Conservation (phyloP, 169 alveolate genomes). For the Cryptosporidium felis region DNA sequence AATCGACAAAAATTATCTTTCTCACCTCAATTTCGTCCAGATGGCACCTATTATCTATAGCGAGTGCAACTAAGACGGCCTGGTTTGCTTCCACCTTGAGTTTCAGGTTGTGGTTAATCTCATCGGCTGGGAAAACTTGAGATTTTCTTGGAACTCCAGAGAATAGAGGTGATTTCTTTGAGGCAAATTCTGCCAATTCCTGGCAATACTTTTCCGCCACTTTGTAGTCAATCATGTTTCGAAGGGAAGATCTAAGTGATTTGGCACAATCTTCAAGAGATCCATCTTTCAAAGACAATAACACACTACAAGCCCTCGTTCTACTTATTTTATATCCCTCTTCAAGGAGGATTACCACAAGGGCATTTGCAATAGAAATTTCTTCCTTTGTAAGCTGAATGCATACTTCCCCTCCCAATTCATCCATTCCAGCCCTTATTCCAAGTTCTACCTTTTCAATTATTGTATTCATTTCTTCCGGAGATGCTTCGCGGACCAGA, state of each 20-base stretch:
- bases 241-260: slow-evolving; percentile 39
- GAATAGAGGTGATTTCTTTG: neutral
- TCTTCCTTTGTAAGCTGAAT: slow-evolving; percentile 14
- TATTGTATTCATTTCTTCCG: neutral
- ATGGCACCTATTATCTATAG: slow-evolving; percentile 44
- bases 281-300: slow-evolving; percentile 38
- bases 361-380: slow-evolving; percentile 37
- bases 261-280: slow-evolving; percentile 63
- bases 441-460: slow-evolving; percentile 12
- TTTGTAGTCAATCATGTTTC: neutral
- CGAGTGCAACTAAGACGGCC: slow-evolving; percentile 55
- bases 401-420: slow-evolving; percentile 39
- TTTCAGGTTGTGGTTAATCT: neutral
- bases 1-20: slow-evolving; percentile 33
- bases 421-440: slow-evolving; percentile 1
- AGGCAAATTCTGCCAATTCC: slow-evolving; percentile 10
- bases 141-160: neutral
- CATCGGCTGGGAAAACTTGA: neutral
- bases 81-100: slow-evolving; percentile 28
- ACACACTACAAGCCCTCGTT: slow-evolving; percentile 27
- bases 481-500: slow-evolving; percentile 34
- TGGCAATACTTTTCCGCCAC: slow-evolving; percentile 40
- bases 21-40: slow-evolving; percentile 41
- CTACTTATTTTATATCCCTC: slow-evolving; percentile 55
- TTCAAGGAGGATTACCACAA: slow-evolving; percentile 6